Conservation (phyloP, 306 rosid species). For the Lotus japonicus region DNA sequence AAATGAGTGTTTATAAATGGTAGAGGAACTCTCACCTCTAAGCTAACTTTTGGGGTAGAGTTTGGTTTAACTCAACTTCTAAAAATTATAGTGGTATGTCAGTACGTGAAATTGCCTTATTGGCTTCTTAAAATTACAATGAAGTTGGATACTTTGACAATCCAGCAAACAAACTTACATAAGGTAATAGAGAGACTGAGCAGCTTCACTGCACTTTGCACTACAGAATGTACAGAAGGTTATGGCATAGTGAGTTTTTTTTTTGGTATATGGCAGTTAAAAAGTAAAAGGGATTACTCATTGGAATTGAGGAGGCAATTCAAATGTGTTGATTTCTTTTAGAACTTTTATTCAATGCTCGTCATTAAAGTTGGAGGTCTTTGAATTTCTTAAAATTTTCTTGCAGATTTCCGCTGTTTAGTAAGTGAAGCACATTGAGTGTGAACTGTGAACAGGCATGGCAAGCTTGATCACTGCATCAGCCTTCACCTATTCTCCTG, state of each 20-base stretch:
- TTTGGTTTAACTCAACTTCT: no score
- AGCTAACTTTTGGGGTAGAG: no score
- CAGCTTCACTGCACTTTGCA: no score
- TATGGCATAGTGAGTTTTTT: neutral
- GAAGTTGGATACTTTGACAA: neutral
- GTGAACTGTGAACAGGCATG: slow-evolving; percentile 30
- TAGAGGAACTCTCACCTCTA: no score
- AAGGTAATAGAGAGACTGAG: no score
- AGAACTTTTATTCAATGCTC: neutral
- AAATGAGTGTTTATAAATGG: no score
- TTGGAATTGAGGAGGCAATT: neutral
- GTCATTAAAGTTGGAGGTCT: neutral
- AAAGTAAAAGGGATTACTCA: neutral
- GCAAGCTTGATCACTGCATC: slow-evolving; percentile 41
- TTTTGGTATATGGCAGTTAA: neutral
- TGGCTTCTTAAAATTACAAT: neutral
- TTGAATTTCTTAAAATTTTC: neutral
- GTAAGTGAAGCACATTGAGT: neutral
- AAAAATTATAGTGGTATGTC: no score
- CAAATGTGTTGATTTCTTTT: neutral
- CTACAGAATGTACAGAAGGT: neutral
- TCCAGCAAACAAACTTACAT: neutral
- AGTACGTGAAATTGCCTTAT: neutral
- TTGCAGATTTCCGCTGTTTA: slow-evolving; percentile 8
- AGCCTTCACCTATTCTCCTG: slow-evolving; percentile 31